Evolutionary conservation across 129 eudicot species (phyloP).

Genomic region (Smallanthus sonchifolius): DNA sequence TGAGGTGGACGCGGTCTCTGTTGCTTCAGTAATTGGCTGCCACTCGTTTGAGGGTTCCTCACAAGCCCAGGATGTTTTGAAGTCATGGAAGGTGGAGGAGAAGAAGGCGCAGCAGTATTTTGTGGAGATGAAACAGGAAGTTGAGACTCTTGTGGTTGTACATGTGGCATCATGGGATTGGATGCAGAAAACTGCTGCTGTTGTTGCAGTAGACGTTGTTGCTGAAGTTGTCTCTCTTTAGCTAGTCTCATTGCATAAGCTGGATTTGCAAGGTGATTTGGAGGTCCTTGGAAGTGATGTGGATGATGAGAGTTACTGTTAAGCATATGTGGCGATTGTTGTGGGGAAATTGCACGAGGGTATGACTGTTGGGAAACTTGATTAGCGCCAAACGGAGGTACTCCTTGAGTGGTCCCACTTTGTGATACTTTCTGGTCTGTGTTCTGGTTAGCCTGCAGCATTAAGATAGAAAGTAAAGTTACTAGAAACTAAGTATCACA

Average conservation of each 20-base stretch:
- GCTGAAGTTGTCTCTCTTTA: slow-evolving; percentile 70
- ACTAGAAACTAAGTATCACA: background rate
- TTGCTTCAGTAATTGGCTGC: slow-evolving; percentile 56
- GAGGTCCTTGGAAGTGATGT: slow-evolving; percentile 64
- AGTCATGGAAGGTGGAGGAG: slow-evolving; percentile 55
- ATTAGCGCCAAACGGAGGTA: slow-evolving; percentile 43
- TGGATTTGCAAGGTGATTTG: slow-evolving; percentile 56
- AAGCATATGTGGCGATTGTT: slow-evolving; percentile 54
- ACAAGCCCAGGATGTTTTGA: slow-evolving; percentile 54
- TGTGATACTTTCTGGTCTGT: slow-evolving; percentile 64
- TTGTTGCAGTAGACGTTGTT: slow-evolving; percentile 61
- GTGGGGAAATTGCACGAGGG: slow-evolving; percentile 64
- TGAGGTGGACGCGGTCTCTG: slow-evolving; percentile 51
- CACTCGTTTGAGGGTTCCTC: slow-evolving; percentile 50
- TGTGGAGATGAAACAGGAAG: slow-evolving; percentile 68
- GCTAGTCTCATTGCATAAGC: slow-evolving; percentile 68
- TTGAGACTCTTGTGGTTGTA: slow-evolving; percentile 52
- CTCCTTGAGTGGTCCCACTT: slow-evolving; percentile 51
- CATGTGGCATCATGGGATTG: slow-evolving; percentile 51
- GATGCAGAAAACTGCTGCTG: slow-evolving; percentile 61
- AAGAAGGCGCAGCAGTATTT: slow-evolving; percentile 42
- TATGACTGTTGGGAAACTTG: slow-evolving; percentile 50
- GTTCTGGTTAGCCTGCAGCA: slow-evolving; percentile 55
- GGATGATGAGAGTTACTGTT: slow-evolving; percentile 53
- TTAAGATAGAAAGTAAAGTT: slow-evolving; percentile 3